Evolutionary conservation across 257 asterid species (phyloP).

Genomic region (Primulina eburnea): DNA sequence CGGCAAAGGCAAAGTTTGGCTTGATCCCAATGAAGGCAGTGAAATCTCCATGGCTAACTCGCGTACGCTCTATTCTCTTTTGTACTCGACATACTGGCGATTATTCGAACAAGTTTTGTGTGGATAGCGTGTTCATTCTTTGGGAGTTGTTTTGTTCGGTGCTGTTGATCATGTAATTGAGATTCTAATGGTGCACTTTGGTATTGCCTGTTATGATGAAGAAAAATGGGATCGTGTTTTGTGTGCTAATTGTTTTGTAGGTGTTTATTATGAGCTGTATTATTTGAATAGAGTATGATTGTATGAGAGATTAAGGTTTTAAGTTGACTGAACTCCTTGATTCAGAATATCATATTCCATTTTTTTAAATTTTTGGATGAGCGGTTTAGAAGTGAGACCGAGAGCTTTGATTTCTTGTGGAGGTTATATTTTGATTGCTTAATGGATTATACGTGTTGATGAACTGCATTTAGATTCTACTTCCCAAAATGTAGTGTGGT

Average conservation of each 20-base stretch:
- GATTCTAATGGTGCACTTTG: not conserved
- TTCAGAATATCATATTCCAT: not conserved
- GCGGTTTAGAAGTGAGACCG: not conserved
- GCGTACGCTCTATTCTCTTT: conserved; percentile 25
- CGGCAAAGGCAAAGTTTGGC: conserved; percentile 51
- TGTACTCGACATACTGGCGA: not conserved
- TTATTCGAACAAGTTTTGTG: not conserved
- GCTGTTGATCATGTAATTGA: not conserved
- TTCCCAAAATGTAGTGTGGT: not conserved
- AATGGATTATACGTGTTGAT: not conserved
- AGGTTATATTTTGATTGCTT: not conserved
- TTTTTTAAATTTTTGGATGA: too few species aligned
- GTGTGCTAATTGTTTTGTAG: not conserved
- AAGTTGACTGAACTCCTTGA: not conserved
- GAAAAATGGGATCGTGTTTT: not conserved
- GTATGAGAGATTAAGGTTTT: not conserved
- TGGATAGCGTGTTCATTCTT: too few species aligned
- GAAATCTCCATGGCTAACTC: conserved; percentile 53
- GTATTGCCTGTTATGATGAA: not conserved
- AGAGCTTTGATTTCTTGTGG: too few species aligned
- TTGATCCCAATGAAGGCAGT: conserved; percentile 44
- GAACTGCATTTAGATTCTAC: not conserved
- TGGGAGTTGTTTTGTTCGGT: too few species aligned
- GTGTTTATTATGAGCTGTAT: not conserved
- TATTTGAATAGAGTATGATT: not conserved